Percentiles rank a stretch among this genome's conserved stretches.
Evolutionary conservation across 2,329 filamentous ascomycete genomes (phyloP).

Genomic region (Fusarium caatingaense): DNA sequence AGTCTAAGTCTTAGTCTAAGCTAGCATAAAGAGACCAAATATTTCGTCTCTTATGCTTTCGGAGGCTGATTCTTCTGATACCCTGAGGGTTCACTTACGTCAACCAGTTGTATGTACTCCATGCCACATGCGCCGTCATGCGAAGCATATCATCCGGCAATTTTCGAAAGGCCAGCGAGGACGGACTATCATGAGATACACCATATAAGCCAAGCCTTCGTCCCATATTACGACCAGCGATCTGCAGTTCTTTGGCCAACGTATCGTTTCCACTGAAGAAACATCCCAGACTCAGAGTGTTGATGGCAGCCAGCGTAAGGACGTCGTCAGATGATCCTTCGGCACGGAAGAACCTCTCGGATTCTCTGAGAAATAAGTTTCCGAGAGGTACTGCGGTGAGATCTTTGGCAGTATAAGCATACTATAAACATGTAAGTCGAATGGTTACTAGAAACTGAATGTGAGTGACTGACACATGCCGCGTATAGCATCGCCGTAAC

Average conservation of each 20-base stretch:
- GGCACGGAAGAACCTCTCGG: background rate
- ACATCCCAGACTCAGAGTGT: conserved; percentile 1
- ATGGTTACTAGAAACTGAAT: no score
- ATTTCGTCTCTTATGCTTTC: no score
- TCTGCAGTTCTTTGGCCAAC: background rate
- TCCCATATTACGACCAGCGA: background rate
- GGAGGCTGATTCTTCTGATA: no score
- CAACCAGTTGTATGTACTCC: conserved; percentile 5
- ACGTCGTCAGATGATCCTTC: background rate
- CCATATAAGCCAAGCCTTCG: background rate
- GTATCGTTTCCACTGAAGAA: background rate
- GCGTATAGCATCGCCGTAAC: conserved; percentile 6
- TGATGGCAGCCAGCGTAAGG: background rate
- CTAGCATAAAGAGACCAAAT: no score
- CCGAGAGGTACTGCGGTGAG: background rate
- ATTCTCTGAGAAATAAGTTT: background rate
- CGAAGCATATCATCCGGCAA: background rate
- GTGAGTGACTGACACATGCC: background rate
- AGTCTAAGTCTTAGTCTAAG: no score
- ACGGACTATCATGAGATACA: background rate
- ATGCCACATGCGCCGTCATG: background rate
- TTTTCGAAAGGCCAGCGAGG: background rate
- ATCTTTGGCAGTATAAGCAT: background rate
- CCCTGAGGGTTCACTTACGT: background rate
- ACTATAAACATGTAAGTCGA: background rate